Evolutionary conservation across 78 protist species (phyloP), one percentile per base, ranked within the genome.

Genomic region (Chrysochromulina parva): DNA sequence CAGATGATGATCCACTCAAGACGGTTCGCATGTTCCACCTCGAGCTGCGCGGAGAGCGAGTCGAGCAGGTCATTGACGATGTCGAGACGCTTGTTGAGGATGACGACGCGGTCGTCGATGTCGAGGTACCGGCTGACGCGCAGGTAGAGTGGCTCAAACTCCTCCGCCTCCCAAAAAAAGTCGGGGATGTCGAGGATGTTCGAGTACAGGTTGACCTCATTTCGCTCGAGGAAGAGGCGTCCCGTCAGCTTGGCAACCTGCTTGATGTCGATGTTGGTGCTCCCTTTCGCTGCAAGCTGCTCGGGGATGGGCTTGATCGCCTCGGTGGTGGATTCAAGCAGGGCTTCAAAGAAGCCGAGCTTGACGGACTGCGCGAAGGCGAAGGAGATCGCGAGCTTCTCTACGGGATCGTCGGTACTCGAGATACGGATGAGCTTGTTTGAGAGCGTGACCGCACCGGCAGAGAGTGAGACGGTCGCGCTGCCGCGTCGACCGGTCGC

Each of bases 1-100:
- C 4, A 3, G 55, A 74, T 74, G n/a, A 74, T 48, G 55, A 48
- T 74, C 57, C 38, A 2, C 24, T 74, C 82, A 5, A 74, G 55
- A 24, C 82, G 82, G 55, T 74, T 20, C 9, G 71, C 71, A 20
- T 19, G 26, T 4, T 55, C 17, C 7, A 74, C 48, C 82, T 74
- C 82, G 19, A 74, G 82, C 22, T 74, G 82, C 1, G n/a, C 13
- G 13, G 53, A 1, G 55, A 74, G 50, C 11, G n/a, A 10, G n/a
- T 74, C 82, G n/a, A 74, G 82, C 55, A 74, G 82, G 82, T 74
- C 82, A 13, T 74, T 74, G 22, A 74, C 82, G 55, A 74, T 74
- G 82, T 74, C 82, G 82, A 74, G 82, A 2, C 82, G 82, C 57
- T 17, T 7, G 53, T 69, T 69, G 26, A 69, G 50, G 26, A 65